phyloP scores from a whole-genome alignment of 225 moss, liverwort and hornwort genomes.

The Pseudisothecium myosuroides region DNA sequence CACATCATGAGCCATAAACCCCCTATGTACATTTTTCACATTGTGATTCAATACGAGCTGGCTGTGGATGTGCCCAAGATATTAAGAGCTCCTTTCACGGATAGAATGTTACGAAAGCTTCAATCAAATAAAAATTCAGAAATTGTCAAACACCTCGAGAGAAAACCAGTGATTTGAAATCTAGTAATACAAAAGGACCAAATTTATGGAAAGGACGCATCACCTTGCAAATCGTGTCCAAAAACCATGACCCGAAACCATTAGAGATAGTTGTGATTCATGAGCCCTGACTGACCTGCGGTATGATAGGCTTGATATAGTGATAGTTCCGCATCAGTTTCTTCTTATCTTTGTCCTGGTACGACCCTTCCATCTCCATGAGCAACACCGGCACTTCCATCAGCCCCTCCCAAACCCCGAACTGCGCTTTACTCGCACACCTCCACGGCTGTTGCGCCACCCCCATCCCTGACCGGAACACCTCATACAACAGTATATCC shows the following conservation, averaged over 20 bases:
- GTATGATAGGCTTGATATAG: slow-evolving; percentile 19
- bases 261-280: neutral
- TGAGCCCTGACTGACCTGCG: neutral
- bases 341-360: neutral
- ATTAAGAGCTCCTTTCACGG: neutral
- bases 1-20: neutral
- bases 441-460: neutral
- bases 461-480: neutral
- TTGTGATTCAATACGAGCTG: neutral
- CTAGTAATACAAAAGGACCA: neutral
- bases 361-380: slow-evolving; percentile 20
- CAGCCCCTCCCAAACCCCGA: slow-evolving; percentile 19
- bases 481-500: neutral
- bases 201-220: neutral
- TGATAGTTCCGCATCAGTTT: slow-evolving; percentile 1
- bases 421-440: slow-evolving; percentile 1
- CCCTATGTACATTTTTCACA: neutral
- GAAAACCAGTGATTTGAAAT: neutral
- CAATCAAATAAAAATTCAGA: neutral
- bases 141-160: too few species aligned
- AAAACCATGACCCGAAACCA: neutral
- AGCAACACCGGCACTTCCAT: slow-evolving; percentile 23
- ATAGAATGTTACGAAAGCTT: neutral
- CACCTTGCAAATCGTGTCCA: neutral
- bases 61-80: neutral